Evolutionary conservation across 1,284 basidiomycete genomes (phyloP).

Genomic region (Marasmius fiardii): DNA sequence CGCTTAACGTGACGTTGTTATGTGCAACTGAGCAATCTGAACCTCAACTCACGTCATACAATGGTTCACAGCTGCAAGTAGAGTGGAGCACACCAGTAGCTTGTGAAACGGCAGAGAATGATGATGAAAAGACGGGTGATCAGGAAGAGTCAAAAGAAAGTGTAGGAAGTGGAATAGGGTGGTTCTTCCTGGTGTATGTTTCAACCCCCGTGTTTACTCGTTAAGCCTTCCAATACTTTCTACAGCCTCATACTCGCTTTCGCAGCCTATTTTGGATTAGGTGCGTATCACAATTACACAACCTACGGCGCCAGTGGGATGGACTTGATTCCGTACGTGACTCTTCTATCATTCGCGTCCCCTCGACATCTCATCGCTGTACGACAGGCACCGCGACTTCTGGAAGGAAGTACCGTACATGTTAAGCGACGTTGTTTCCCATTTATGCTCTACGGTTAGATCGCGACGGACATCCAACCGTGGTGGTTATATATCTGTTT

Average conservation of each 20-base stretch:
- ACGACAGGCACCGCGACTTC: slow-evolving; percentile 75
- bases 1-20: slow-evolving; percentile 54
- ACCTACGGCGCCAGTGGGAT: slow-evolving; percentile 76
- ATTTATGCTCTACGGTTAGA: slow-evolving; percentile 69
- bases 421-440: slow-evolving; percentile 69
- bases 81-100: slow-evolving; percentile 59
- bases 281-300: slow-evolving; percentile 81
- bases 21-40: slow-evolving; percentile 43
- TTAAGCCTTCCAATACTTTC: slow-evolving; percentile 7
- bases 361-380: not conserved
- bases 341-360: slow-evolving; percentile 4
- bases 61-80: slow-evolving; percentile 48
- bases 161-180: slow-evolving; percentile 74
- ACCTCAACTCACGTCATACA: slow-evolving; percentile 58
- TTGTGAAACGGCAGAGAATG: slow-evolving; percentile 39
- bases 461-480: slow-evolving; percentile 58
- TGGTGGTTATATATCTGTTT: slow-evolving; percentile 76
- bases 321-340: slow-evolving; percentile 76
- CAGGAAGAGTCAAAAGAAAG: slow-evolving; percentile 30
- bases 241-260: slow-evolving; percentile 64
- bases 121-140: slow-evolving; percentile 24
- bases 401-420: slow-evolving; percentile 86
- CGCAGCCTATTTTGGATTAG: slow-evolving; percentile 65
- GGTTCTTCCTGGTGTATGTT: slow-evolving; percentile 80
- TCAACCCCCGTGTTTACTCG: not conserved